Base-by-base conservation (phyloP, 345 rosid species). In the Eucalyptus pauciflora region DNA sequence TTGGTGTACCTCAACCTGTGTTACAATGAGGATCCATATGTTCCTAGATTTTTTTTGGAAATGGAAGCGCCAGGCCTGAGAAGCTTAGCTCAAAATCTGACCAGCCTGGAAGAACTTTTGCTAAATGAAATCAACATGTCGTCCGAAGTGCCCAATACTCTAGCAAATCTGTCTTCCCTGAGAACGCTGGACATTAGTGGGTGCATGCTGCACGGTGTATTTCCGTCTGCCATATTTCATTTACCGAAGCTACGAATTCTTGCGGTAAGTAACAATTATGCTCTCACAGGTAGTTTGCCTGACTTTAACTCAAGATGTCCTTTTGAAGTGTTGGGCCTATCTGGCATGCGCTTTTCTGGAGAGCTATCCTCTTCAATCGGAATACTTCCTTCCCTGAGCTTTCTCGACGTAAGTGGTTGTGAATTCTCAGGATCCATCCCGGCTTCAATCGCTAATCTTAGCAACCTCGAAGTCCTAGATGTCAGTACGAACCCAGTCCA, bases 201-300 rank as follows among this genome's bases (percentile, higher is more conserved):
- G n/a, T n/a, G n/a, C n/a, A n/a, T n/a, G n/a, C n/a, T n/a, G n/a
- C n/a, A n/a, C n/a, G n/a, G n/a, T n/a, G 5, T 1, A 56, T 24
- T 56, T 56, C 29, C 62, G 0, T 4, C 29, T 56, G 62, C 62
- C 62, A 56, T 56, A 9, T 56, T 56, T 56, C 13, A 11, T 27
- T 52, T 87, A n/a, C 48, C 88, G 20, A 64, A 43, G 43, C 50
- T 87, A 5, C 15, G 7, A 56, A 10, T 9, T 56, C 62, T 56
- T 2, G 1, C 1, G 2, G 29, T 56, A 3, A 3, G 1, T 56
- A 0, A 0, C 29, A 56, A 56, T 0, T 0, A 8, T 0, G 29
- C 12, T 56, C 62, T 56, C 29, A 56, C 12, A 2, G 13, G 29
- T 6, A 13, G 13, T 0, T 56, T 56, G 1, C 6, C 62, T 0